These are phyloP conservation scores for Penicillium coffeae DNA, from an alignment of 495 filamentous ascomycete species.

Conservation along the genomic window DNA sequence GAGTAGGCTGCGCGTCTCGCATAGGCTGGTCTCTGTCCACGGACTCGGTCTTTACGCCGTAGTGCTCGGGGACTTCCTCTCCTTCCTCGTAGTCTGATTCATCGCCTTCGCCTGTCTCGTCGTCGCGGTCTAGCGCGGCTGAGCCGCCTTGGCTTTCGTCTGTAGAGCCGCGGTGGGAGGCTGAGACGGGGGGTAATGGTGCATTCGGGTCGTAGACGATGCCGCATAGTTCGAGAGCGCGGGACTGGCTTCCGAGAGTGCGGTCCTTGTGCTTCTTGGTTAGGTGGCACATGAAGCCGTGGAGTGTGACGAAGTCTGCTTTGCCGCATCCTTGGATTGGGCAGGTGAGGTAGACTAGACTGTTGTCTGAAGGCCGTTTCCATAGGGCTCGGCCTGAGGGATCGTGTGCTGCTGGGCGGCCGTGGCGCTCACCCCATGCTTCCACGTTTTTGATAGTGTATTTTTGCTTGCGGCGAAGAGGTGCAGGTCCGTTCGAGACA, in stretches of 20 bases:
- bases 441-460: conserved; percentile 51
- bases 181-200: conserved; percentile 37
- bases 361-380: conserved; percentile 46
- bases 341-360: conserved; percentile 45
- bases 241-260: conserved; percentile 43
- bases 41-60: conserved; percentile 31
- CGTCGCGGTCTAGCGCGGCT: conserved; percentile 27
- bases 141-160: conserved; percentile 34
- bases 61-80: conserved; percentile 14
- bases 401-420: conserved; percentile 44
- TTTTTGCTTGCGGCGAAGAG: conserved; percentile 46
- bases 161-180: conserved; percentile 34
- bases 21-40: conserved; percentile 11
- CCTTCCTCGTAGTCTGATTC: conserved; percentile 37
- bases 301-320: conserved; percentile 45
- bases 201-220: conserved; percentile 42
- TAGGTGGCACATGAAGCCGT: conserved; percentile 49
- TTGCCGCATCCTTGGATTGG: conserved; percentile 42
- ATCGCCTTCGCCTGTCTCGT: conserved; percentile 27
- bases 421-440: conserved; percentile 48
- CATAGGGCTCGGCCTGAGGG: conserved; percentile 41
- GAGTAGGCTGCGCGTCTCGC: neutral
- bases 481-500: conserved; percentile 22
- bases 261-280: conserved; percentile 51
- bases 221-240: conserved; percentile 45